These are phyloP conservation scores for Yarrowia sp. DNA, from an alignment of 805 yeast species.

Conservation along the genomic window DNA sequence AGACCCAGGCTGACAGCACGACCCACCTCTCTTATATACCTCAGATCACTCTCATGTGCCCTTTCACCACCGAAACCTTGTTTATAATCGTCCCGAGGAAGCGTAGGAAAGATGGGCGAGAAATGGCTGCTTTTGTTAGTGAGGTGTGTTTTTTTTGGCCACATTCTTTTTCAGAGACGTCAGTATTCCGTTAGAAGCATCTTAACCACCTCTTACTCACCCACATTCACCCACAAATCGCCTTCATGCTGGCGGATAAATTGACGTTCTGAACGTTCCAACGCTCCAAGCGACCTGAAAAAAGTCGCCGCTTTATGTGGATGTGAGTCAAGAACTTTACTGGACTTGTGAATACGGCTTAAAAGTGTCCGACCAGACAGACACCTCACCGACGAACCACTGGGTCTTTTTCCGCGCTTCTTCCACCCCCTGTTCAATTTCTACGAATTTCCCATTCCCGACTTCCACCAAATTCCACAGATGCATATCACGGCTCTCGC, in stretches of 20 bases:
- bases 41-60: neutral
- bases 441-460: neutral
- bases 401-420: no score
- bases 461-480: neutral
- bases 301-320: neutral
- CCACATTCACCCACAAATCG: neutral
- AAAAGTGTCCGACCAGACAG: neutral
- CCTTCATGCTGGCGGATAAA: neutral
- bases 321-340: neutral
- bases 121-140: no score
- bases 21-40: neutral
- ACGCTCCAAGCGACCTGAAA: neutral
- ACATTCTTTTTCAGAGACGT: no score
- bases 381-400: no score
- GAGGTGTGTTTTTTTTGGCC: no score
- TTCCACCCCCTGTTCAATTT: no score
- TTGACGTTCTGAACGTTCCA: neutral
- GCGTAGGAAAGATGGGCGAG: no score
- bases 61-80: neutral
- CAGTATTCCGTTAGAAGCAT: no score
- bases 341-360: no score
- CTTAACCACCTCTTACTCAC: no score
- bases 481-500: neutral
- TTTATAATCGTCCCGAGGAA: slow-evolving; percentile 5
- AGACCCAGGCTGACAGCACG: no score